These are phyloP conservation scores for Chaetoscypha palmicola DNA, from an alignment of 2,329 filamentous ascomycete species.

Conservation along the genomic window DNA sequence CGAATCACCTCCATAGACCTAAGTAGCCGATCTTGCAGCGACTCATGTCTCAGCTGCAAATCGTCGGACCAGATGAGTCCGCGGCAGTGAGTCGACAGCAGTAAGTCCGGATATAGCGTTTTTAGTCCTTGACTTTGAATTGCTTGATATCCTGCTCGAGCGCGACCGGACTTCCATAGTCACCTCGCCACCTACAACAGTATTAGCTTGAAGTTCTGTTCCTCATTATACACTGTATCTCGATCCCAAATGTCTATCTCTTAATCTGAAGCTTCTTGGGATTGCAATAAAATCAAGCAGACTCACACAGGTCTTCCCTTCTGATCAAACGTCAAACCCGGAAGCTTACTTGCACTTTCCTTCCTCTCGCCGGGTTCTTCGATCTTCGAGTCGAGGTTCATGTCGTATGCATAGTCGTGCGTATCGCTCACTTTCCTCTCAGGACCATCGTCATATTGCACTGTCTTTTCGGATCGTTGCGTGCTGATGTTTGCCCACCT, in stretches of 20 bases:
- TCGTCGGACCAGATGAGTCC: no score
- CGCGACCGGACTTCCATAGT: not conserved
- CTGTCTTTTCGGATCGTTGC: no score
- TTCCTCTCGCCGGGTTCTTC: no score
- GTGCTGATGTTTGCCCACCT: no score
- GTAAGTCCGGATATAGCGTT: no score
- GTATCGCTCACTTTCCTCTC: not conserved
- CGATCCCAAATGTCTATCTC: no score
- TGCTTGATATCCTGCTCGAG: not conserved
- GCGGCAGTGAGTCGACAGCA: no score
- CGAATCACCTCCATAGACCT: no score
- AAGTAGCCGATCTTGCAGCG: no score
- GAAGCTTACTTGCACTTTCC: not conserved
- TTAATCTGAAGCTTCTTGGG: not conserved
- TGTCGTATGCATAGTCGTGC: not conserved
- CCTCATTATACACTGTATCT: no score
- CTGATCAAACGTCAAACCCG: not conserved
- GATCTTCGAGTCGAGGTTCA: no score
- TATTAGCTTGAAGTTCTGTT: not conserved
- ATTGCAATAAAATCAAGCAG: not conserved
- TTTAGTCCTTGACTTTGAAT: not conserved
- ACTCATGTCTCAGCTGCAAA: no score
- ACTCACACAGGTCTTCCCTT: not conserved
- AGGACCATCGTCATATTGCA: not conserved
- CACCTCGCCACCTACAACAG: not conserved